Evolutionary conservation across 2,329 filamentous ascomycete species (phyloP), one percentile per base, ranked within the genome.

Genomic region (Botrytis medusae): DNA sequence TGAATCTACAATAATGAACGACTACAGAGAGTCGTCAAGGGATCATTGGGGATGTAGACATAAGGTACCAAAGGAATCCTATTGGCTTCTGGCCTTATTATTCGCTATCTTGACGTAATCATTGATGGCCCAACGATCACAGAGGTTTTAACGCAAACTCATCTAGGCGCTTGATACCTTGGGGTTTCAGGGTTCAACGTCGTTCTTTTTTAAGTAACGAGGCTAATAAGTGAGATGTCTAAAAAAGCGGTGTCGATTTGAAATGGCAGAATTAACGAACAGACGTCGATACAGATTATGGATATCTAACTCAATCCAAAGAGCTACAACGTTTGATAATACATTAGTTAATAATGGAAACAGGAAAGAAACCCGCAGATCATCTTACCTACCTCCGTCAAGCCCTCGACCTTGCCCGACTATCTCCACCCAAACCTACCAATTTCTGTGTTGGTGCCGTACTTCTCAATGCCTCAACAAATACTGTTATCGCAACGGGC

Each of bases 401-500:
- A 72, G 94, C 94, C 54, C 88, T 98, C 73, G 84, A 87, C n/a
- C 86, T 94, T 75, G 95, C 96, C 20, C 86, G 87, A 51, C 88
- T 92, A 76, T 97, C 95, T 18, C 93, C 93, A 2, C 93, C 94
- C 10, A 42, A 94, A 92, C 92, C 95, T 3, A 94, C 93, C 69
- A 98, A 98, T 82, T 99, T 94, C 84, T 90, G 95, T 74, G 95
- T 99, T 34, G 96, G 96, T 60, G 96, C 96, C n/a, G 82, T 97
- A n/a, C 86, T 98, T 57, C 87, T 96, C 32, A 86, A 90, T 73
- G 81, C 85, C 22, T 83, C 83, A 60, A 86, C 84, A 51, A 86
- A 90, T 77, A 81, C 83, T 40, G 85, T 97, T 73, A 86, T 97
- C 42, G 89, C 92, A 0, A 93, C 93, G 2, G 95, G 96, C 72